Base-by-base conservation (phyloP, 116 monocot species). In the Iris pallida region DNA sequence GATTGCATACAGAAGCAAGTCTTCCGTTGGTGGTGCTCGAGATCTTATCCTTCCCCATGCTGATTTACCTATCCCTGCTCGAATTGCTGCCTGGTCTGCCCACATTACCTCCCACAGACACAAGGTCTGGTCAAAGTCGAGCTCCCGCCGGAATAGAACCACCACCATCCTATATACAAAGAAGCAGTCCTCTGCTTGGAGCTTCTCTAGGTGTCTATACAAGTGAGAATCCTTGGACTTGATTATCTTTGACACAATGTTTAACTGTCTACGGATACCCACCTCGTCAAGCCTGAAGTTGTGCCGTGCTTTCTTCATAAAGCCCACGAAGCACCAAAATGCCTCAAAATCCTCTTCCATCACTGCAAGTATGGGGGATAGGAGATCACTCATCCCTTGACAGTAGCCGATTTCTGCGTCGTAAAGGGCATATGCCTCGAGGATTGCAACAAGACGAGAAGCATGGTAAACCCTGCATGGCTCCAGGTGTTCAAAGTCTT, bases 161-260 rank as follows among this genome's bases (percentile, higher is more conserved):
- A 83, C 71, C 45, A 83, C 87, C 87, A 83, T 87, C 68, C 87
- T 76, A 59, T 87, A 83, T 16, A 86, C 85, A 45, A 86, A 86
- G 63, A 79, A 86, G 63, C 86, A 86, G 71, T 86, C 86, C 65
- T 80, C 82, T 4, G 86, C 82, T 42, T 86, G 77, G 10, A 86
- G 82, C 55, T 74, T 86, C 79, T 82, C 79, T 70, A 82, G 49
- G 56, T 86, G 86, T 41, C 72, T 79, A 49, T 67, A 86, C 14
- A 86, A 65, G 63, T 76, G 79, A 8, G 48, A 41, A 45, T 86
- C 86, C 79, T 86, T 86, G 73, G 48, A 73, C 57, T 82, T 82
- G 47, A 86, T 86, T 65, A 86, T 82, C 63, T 77, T 86, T 0
- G 82, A 76, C 3, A 86, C 83, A 16, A 75, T 70, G 54, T 73